phyloP scores from a whole-genome alignment of 2,329 filamentous ascomycete genomes.

The Thielaviopsis populi region DNA sequence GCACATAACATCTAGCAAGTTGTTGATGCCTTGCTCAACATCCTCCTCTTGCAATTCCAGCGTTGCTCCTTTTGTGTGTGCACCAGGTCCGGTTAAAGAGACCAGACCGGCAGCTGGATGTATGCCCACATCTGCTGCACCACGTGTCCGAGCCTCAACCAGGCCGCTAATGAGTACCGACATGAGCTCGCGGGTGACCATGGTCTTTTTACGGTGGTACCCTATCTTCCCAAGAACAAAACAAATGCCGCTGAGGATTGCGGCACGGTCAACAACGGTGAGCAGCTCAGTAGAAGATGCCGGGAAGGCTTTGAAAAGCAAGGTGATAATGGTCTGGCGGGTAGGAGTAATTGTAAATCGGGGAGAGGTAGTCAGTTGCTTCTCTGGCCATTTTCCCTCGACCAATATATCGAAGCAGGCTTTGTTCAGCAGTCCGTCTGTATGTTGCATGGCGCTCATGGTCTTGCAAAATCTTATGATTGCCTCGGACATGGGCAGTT shows the following conservation, averaged over 20 bases:
- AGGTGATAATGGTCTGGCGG: constrained; percentile 48
- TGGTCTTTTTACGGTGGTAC: constrained; percentile 75
- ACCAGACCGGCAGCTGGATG: constrained; percentile 82
- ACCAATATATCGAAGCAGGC: constrained; percentile 50
- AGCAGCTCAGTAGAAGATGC: constrained; percentile 50
- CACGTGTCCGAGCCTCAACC: constrained; percentile 78
- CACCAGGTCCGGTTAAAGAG: constrained; percentile 46
- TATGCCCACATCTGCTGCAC: constrained; percentile 89
- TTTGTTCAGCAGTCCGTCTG: constrained; percentile 46
- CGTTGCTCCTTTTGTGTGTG: constrained; percentile 27
- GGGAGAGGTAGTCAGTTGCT: constrained; percentile 36
- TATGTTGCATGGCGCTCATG: constrained; percentile 49
- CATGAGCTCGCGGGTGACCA: constrained; percentile 75
- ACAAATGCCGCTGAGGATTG: constrained; percentile 72
- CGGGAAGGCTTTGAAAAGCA: constrained; percentile 57
- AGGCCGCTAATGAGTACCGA: constrained; percentile 69
- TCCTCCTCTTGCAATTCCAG: constrained; percentile 50
- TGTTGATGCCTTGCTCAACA: constrained; percentile 50
- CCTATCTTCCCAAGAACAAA: constrained; percentile 70
- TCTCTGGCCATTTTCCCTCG: constrained; percentile 40
- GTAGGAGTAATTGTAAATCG: constrained; percentile 40
- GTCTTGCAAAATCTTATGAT: constrained; percentile 60
- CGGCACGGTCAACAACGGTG: constrained; percentile 58
- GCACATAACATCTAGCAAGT: constrained; percentile 45
- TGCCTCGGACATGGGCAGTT: constrained; percentile 56